Conservation (phyloP, 2,329 filamentous ascomycete species). For the Camptophora hylomeconis region DNA sequence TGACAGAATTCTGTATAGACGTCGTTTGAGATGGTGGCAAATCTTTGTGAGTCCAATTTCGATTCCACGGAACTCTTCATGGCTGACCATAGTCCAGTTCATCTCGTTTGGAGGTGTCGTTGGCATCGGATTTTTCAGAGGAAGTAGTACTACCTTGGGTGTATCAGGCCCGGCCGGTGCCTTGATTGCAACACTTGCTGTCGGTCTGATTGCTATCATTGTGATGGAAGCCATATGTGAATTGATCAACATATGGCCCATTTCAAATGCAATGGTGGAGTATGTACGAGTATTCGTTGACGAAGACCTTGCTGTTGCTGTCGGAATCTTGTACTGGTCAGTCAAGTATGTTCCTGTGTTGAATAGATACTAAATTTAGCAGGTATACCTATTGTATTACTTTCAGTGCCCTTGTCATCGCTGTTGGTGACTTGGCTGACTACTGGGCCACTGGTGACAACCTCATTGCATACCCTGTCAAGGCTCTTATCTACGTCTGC, state of each 20-base stretch:
- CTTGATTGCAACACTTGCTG: constrained; percentile 21
- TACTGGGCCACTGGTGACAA: too few relatives aligned
- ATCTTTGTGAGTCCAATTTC: constrained; percentile 4
- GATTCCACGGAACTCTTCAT: neutral
- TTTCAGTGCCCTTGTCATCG: constrained; percentile 20
- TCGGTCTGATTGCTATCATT: constrained; percentile 22
- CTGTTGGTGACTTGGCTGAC: constrained; percentile 17
- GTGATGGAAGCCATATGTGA: constrained; percentile 29
- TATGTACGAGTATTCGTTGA: constrained; percentile 26
- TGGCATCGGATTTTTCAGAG: constrained; percentile 23
- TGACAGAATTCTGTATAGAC: too few relatives aligned
- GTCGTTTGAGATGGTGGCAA: too few relatives aligned
- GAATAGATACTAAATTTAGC: neutral
- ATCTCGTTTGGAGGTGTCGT: constrained; percentile 25
- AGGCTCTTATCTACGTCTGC: neutral
- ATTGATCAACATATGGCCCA: constrained; percentile 25
- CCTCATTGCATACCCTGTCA: constrained; percentile 11
- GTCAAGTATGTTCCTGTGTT: neutral
- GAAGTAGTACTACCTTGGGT: constrained; percentile 22
- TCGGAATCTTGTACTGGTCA: constrained; percentile 26
- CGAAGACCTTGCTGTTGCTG: constrained; percentile 23
- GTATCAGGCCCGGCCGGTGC: constrained; percentile 23
- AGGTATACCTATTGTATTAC: constrained; percentile 21
- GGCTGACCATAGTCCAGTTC: constrained; percentile 9
- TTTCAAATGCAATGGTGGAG: constrained; percentile 24